Evolutionary conservation across 2,329 filamentous ascomycete species (phyloP).

Genomic region (Zymoseptoria ardabiliae): DNA sequence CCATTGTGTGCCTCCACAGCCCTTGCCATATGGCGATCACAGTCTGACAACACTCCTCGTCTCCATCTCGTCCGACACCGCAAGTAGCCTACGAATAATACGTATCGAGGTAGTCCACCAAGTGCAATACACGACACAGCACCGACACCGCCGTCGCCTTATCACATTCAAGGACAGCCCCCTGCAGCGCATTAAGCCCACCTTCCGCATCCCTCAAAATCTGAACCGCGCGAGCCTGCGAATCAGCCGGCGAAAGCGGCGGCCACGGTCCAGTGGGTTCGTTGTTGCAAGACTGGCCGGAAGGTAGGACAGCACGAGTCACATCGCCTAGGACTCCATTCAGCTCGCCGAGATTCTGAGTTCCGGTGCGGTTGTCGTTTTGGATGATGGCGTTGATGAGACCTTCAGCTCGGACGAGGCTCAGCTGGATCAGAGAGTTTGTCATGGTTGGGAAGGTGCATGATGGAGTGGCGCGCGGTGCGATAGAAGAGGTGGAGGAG

Average conservation of each 20-base stretch:
- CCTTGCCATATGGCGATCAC: neutral
- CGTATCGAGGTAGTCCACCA: slow-evolving; percentile 5
- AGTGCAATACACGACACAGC: slow-evolving; percentile 7
- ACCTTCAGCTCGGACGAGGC: slow-evolving; percentile 4
- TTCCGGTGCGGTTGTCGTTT: slow-evolving; percentile 7
- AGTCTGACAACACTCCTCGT: neutral
- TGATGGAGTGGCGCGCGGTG: neutral
- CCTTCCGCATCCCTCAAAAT: slow-evolving; percentile 8
- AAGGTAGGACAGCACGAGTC: slow-evolving; percentile 4
- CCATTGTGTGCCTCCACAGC: neutral
- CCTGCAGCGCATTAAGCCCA: slow-evolving; percentile 7
- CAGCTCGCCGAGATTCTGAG: slow-evolving; percentile 8
- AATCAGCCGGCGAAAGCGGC: slow-evolving; percentile 6
- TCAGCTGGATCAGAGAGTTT: slow-evolving; percentile 6
- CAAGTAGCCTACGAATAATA: slow-evolving; percentile 3
- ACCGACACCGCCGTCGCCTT: slow-evolving; percentile 3
- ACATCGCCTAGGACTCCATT: slow-evolving; percentile 11
- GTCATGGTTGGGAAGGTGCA: slow-evolving; percentile 7
- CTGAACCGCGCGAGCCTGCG: slow-evolving; percentile 6
- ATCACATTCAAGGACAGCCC: slow-evolving; percentile 7
- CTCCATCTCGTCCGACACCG: neutral
- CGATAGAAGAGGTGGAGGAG: neutral
- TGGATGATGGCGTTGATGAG: slow-evolving; percentile 11
- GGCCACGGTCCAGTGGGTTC: slow-evolving; percentile 5
- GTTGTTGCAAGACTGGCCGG: slow-evolving; percentile 5